Conservation (phyloP, 345 rosid species). For the Hibiscus mutabilis region DNA sequence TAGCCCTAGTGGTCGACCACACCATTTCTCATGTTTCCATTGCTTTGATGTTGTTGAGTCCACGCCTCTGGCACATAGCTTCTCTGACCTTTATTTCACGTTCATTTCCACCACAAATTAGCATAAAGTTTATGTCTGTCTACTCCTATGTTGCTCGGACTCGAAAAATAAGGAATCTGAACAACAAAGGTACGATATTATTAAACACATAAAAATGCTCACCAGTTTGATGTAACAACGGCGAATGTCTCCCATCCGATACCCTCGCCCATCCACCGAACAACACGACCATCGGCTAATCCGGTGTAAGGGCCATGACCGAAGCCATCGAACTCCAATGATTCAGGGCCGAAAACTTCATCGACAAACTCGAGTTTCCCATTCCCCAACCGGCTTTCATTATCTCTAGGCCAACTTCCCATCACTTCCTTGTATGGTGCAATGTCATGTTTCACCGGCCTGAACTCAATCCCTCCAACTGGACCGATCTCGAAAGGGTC, state of each 20-base stretch:
- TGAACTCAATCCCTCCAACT: constrained; percentile 59
- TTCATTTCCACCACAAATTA: constrained; percentile 8
- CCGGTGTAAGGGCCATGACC: constrained; percentile 91
- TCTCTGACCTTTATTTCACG: constrained; percentile 57
- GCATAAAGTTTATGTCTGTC: neutral
- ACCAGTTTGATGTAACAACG: constrained; percentile 66
- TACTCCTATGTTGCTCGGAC: neutral
- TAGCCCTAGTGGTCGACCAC: constrained; percentile 86
- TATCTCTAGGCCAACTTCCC: constrained; percentile 80
- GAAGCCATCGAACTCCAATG: constrained; percentile 67
- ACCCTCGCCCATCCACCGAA: constrained; percentile 90
- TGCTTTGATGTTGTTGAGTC: constrained; percentile 86
- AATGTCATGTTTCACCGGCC: constrained; percentile 76
- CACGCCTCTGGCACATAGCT: constrained; percentile 60
- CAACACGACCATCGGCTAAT: constrained; percentile 81
- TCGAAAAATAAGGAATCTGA: neutral
- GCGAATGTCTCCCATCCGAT: constrained; percentile 93
- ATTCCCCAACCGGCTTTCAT: constrained; percentile 43
- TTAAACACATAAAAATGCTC: constrained; percentile 8
- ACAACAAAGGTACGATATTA: neutral
- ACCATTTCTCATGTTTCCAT: constrained; percentile 80
- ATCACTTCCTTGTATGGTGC: constrained; percentile 87
- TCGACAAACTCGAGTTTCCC: constrained; percentile 77
- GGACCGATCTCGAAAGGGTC: constrained; percentile 83
- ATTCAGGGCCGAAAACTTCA: constrained; percentile 86